These are phyloP conservation scores for Darksidea phi DNA, from an alignment of 495 filamentous ascomycete genomes.

Conservation along the genomic window DNA sequence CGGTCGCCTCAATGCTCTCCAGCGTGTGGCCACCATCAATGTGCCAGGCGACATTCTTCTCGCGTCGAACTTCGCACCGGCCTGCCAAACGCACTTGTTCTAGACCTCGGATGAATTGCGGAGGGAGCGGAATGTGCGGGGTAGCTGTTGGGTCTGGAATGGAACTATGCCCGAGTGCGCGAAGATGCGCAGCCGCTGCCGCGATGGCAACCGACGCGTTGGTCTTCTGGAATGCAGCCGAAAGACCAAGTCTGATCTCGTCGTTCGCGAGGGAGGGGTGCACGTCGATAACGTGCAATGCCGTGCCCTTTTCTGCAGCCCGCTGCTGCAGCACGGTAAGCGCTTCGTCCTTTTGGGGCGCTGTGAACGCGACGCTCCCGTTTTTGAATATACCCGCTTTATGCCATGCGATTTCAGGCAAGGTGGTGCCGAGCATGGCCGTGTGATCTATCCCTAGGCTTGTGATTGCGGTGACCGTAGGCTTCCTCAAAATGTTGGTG, in stretches of 20 bases:
- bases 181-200: constrained; percentile 62
- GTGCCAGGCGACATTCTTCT: constrained; percentile 74
- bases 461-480: constrained; percentile 72
- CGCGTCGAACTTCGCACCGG: constrained; percentile 73
- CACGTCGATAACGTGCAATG: constrained; percentile 59
- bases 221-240: constrained; percentile 77
- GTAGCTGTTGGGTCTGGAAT: constrained; percentile 47
- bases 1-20: constrained; percentile 78
- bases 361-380: constrained; percentile 67
- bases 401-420: constrained; percentile 95
- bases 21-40: constrained; percentile 90
- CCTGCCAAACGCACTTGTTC: constrained; percentile 74
- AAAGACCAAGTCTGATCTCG: constrained; percentile 67
- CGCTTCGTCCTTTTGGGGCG: constrained; percentile 66
- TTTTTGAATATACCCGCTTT: constrained; percentile 90
- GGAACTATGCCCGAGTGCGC: constrained; percentile 44
- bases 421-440: constrained; percentile 72
- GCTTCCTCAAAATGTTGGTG: constrained; percentile 81
- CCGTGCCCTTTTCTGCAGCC: constrained; percentile 63
- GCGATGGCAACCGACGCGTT: constrained; percentile 84
- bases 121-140: constrained; percentile 50
- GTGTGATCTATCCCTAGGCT: constrained; percentile 90
- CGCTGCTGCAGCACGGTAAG: constrained; percentile 67
- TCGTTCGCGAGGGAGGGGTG: constrained; percentile 60
- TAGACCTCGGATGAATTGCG: constrained; percentile 70